phyloP scores from a whole-genome alignment of 768 basidiomycete species.

The Phaeotremella skinneri region DNA sequence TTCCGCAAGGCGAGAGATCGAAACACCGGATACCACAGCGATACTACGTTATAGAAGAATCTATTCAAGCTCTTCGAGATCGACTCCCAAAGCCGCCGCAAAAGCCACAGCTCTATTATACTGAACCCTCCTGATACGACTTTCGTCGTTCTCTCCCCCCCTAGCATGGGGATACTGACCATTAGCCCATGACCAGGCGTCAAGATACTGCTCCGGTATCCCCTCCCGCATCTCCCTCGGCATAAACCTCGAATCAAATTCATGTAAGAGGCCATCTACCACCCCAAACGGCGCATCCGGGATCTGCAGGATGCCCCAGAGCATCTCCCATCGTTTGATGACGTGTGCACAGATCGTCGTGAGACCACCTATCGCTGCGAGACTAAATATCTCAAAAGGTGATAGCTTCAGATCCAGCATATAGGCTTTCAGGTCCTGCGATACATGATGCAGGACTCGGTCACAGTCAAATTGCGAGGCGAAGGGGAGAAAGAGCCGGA shows the following conservation, averaged over 20 bases:
- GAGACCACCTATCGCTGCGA: background rate
- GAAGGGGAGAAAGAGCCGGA: background rate
- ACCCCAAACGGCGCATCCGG: background rate
- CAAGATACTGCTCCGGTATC: background rate
- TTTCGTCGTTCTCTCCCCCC: background rate
- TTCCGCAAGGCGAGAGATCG: no score
- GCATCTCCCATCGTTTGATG: background rate
- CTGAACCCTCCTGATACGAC: background rate
- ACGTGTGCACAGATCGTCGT: background rate
- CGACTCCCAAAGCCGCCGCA: background rate
- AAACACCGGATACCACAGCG: no score
- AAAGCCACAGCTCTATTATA: background rate
- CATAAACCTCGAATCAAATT: background rate
- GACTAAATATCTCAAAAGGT: background rate
- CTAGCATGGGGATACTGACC: background rate
- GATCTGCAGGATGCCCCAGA: background rate
- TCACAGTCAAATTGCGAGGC: background rate
- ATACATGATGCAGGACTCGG: background rate
- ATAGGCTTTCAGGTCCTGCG: background rate
- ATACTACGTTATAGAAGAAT: no score
- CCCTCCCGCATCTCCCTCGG: background rate
- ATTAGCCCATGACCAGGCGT: background rate
- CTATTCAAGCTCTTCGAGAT: background rate
- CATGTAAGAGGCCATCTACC: background rate
- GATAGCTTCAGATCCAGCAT: background rate